Evolutionary conservation across 108 stramenopile species (phyloP), one percentile per base, ranked within the genome.

Genomic region (Parmales sp.): DNA sequence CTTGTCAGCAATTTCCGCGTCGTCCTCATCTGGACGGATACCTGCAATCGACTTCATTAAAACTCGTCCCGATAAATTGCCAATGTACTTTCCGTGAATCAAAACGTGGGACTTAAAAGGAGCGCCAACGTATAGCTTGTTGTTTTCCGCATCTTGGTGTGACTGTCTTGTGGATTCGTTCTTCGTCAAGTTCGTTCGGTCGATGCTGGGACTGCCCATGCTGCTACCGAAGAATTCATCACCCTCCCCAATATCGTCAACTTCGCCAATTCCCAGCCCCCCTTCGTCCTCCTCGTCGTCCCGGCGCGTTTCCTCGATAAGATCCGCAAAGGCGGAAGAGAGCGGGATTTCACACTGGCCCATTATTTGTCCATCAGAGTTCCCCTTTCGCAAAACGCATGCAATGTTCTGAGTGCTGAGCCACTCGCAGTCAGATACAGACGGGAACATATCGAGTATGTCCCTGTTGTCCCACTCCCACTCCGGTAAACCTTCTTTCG

Each of bases 301-400:
- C 20, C 23, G 6, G 20, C 6, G 6, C n/a, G 23, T 6, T 19
- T 60, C 54, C 54, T 34, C 36, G 28, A 60, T 60, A 7, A 60
- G 28, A 28, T 60, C 54, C 54, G 29, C 29, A 20, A 60, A 60
- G 54, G 54, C 54, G 11, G 13, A 34, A 20, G 13, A 11, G 3
- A 60, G 54, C 3, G 54, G 54, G 16, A 60, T 60, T 60, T 60
- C 54, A 16, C 54, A 60, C 54, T 60, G 54, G 9, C 54, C 54
- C 16, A 31, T 31, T 28, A 60, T 60, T 11, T 28, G 54, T 13
- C 31, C 54, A 11, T 60, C 54, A 13, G 13, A 18, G 36, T 5
- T 60, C 18, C 54, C 54, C 29, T 16, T 28, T 28, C 54, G 54
- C 29, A 60, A 28, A 34, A 60, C 54, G 31, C 31, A 28, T 3